phyloP scores from a whole-genome alignment of 2,329 filamentous ascomycete species.

The Xylaria sp. region DNA sequence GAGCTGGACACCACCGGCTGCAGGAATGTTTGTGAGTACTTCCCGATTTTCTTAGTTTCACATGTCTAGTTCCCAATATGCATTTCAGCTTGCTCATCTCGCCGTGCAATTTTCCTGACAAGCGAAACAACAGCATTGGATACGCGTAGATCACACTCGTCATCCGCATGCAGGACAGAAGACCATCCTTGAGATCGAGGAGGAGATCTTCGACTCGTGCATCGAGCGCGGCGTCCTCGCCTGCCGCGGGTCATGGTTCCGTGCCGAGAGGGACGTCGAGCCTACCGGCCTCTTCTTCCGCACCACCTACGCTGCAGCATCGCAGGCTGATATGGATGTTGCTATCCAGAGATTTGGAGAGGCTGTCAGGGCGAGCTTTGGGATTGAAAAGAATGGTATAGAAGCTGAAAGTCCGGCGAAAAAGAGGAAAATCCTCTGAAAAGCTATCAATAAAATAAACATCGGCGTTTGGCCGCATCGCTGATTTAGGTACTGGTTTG shows the following conservation, averaged over 20 bases:
- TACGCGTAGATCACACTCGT: slow-evolving; percentile 71
- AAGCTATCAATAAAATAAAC: neutral
- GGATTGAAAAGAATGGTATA: slow-evolving; percentile 37
- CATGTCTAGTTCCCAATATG: neutral
- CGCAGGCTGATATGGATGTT: slow-evolving; percentile 73
- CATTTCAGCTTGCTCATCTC: neutral
- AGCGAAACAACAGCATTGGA: slow-evolving; percentile 68
- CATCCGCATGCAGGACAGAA: slow-evolving; percentile 69
- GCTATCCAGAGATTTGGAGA: slow-evolving; percentile 80
- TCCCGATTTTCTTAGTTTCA: slow-evolving; percentile 1
- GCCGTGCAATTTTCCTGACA: neutral
- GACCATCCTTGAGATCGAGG: slow-evolving; percentile 75
- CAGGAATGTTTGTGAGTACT: slow-evolving; percentile 91
- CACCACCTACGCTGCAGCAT: slow-evolving; percentile 87
- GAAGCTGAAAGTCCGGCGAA: no score
- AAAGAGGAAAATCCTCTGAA: no score
- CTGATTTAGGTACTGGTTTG: neutral
- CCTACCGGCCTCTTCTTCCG: slow-evolving; percentile 82
- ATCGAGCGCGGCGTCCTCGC: slow-evolving; percentile 82
- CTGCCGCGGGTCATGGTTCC: slow-evolving; percentile 91
- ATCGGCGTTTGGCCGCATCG: neutral
- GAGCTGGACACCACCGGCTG: slow-evolving; percentile 80
- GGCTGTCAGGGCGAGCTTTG: slow-evolving; percentile 71
- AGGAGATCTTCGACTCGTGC: slow-evolving; percentile 82
- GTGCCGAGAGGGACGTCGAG: slow-evolving; percentile 71